These are phyloP conservation scores for Entamoeba dispar DNA, from an alignment of 208 protist species.

Conservation along the genomic window DNA sequence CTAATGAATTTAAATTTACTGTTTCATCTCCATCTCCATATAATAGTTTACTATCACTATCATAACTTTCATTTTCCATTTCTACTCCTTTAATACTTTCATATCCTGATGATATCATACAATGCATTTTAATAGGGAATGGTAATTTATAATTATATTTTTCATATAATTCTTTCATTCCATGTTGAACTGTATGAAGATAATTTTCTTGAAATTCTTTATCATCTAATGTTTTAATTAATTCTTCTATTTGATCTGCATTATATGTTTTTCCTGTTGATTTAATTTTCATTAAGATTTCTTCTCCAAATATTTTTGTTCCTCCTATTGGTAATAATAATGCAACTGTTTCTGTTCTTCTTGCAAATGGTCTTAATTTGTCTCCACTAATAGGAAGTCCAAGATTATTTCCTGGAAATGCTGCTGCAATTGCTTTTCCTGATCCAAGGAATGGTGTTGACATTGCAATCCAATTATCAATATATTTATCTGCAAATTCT, in stretches of 20 bases:
- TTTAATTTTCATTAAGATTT: neutral
- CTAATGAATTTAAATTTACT: neutral
- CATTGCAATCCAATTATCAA: neutral
- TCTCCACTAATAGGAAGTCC: neutral
- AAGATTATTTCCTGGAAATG: neutral
- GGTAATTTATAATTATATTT: neutral
- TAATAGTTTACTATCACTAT: neutral
- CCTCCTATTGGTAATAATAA: neutral
- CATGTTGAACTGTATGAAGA: neutral
- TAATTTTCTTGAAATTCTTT: no score
- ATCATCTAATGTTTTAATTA: neutral
- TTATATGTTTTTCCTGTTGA: neutral
- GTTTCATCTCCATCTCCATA: neutral
- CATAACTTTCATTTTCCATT: neutral
- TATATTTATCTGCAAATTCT: neutral
- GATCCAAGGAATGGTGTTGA: neutral
- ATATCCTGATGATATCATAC: neutral
- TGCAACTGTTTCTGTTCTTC: neutral
- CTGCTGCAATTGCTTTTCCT: neutral
- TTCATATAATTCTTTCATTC: neutral
- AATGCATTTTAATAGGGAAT: neutral
- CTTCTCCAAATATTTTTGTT: neutral
- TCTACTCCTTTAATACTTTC: neutral
- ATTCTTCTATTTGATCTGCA: neutral
- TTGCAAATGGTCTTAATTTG: neutral